Base-by-base conservation (phyloP, 176 grass and related monocot species). In the Elymus sibiricus region DNA sequence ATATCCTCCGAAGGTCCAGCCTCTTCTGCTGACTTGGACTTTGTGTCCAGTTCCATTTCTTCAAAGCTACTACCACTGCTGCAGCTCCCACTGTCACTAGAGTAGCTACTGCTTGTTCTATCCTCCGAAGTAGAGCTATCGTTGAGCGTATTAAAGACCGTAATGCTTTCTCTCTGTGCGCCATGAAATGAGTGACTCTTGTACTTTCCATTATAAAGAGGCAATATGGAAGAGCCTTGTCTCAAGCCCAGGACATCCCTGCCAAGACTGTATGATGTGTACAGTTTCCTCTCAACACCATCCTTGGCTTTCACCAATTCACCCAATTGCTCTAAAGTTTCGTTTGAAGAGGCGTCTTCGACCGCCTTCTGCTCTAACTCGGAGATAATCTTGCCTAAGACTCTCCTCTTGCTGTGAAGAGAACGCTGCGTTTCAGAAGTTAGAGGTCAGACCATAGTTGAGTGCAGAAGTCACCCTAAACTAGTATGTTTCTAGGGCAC, bases 111-210 rank as follows among this genome's bases (percentile, higher is more conserved):
- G 51, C 79, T 92, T 64, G 22, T 81, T 80, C 63, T 29, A 15
- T 86, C 78, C 11, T 86, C 89, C 0, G 85, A 88, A 61, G 88
- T 64, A 42, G 93, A 92, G 62, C 53, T 91, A 16, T 88, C 78
- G 21, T 82, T 94, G n/a, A 68, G 43, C 21, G 44, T 82, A 47
- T 91, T 86, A 38, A 95, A 95, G 22, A 92, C 68, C 0, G 88
- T 94, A 34, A 91, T 82, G 62, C 82, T 91, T 74, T 92, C 90
- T 58, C 86, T 84, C 56, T 83, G 71, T 22, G 88, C 70, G 25
- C 79, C 86, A 56, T 87, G 91, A 61, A 94, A 95, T 27, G 93
- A 98, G 51, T 98, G 91, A 47, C 90, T 94, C 86, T 87, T 98
- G 63, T 79, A 70, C 73, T 85, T 90, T 9, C 47, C 83, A 86